Percentiles rank a stretch among this genome's conserved stretches.
Conservation (phyloP, 495 filamentous ascomycete species). For the Diplogelasinospora grovesii region DNA sequence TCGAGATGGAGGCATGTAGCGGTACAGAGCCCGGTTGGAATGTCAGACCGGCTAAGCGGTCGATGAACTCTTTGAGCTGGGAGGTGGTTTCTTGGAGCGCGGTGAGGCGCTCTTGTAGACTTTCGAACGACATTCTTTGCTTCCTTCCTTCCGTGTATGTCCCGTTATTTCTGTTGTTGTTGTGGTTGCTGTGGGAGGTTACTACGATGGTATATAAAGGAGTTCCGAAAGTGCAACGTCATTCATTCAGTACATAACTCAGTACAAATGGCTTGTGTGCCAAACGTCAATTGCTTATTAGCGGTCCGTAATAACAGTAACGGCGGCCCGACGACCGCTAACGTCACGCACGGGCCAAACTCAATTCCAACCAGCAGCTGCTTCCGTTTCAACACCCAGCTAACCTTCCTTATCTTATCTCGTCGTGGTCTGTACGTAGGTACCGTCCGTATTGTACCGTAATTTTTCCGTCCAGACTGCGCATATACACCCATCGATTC, state of each 20-base stretch:
- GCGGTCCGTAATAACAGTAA: too few species aligned
- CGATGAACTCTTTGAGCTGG: slow-evolving; percentile 65
- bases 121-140: slow-evolving; percentile 41
- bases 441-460: too few species aligned
- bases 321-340: too few species aligned
- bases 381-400: too few species aligned
- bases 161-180: background rate
- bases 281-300: too few species aligned
- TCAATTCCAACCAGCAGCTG: too few species aligned
- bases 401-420: too few species aligned
- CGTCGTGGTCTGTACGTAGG: too few species aligned
- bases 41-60: slow-evolving; percentile 63
- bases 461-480: too few species aligned
- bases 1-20: slow-evolving; percentile 19
- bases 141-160: background rate
- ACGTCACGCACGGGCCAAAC: too few species aligned
- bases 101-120: slow-evolving; percentile 59
- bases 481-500: background rate
- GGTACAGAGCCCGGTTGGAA: slow-evolving; percentile 54
- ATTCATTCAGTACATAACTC: background rate
- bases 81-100: slow-evolving; percentile 62
- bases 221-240: slow-evolving; percentile 5
- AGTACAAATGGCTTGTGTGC: background rate
- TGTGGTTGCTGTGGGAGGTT: background rate
- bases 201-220: background rate